These are phyloP conservation scores for Monascus purpureus DNA, from an alignment of 495 filamentous ascomycete genomes.

Conservation along the genomic window DNA sequence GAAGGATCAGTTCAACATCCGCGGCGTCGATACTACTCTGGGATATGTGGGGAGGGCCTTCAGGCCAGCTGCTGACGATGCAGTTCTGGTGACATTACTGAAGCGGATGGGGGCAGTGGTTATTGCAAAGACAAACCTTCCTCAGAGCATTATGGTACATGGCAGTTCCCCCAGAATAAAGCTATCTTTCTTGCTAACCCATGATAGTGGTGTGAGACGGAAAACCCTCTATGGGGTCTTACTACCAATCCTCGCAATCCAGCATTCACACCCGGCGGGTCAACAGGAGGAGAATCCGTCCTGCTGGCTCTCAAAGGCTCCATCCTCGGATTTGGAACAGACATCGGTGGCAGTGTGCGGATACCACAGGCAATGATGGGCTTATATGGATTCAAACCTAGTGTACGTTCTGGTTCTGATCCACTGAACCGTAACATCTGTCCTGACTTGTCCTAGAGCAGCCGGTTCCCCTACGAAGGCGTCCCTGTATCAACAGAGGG, in stretches of 20 bases:
- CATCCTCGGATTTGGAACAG: constrained; percentile 51
- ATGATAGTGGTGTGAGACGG: constrained; percentile 33
- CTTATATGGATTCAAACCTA: constrained; percentile 43
- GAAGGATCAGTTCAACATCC: constrained; percentile 55
- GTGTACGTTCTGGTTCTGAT: constrained; percentile 24
- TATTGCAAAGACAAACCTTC: constrained; percentile 46
- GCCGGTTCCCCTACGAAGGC: constrained; percentile 31
- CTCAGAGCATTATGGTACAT: constrained; percentile 38
- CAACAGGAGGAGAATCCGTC: constrained; percentile 49
- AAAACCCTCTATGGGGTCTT: constrained; percentile 41
- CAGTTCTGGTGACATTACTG: constrained; percentile 31
- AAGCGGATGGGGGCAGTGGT: constrained; percentile 38
- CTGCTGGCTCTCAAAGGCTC: constrained; percentile 46
- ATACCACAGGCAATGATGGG: constrained; percentile 42
- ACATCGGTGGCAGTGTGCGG: constrained; percentile 46
- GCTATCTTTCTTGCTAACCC: background rate
- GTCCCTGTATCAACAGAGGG: constrained; percentile 37
- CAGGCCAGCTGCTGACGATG: constrained; percentile 35
- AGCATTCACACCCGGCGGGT: constrained; percentile 40
- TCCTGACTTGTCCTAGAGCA: constrained; percentile 14
- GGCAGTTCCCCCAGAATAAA: background rate
- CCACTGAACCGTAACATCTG: background rate
- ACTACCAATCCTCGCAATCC: constrained; percentile 36
- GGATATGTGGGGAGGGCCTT: constrained; percentile 43
- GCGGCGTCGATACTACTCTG: constrained; percentile 41